Conservation (phyloP, 208 protist species). For the Trypanosoma grayi region DNA sequence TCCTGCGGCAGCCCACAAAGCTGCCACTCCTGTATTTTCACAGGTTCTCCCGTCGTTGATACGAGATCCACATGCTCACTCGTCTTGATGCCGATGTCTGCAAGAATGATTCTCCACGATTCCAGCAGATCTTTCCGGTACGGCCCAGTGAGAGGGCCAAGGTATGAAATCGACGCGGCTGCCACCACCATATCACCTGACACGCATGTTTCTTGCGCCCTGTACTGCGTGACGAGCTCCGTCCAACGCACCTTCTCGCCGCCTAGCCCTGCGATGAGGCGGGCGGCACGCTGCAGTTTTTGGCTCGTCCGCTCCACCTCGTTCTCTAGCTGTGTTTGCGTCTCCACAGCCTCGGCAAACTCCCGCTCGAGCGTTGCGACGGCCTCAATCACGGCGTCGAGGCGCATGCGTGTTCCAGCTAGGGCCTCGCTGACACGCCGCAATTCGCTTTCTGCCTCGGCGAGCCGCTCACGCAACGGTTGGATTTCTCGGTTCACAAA, state of each 20-base stretch:
- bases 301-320: slow-evolving; percentile 93
- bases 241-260: slow-evolving; percentile 96
- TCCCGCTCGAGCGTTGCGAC: slow-evolving; percentile 93
- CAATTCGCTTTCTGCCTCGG: slow-evolving; percentile 88
- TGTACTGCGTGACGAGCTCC: slow-evolving; percentile 89
- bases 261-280: slow-evolving; percentile 95
- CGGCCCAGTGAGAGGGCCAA: slow-evolving; percentile 93
- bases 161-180: slow-evolving; percentile 95
- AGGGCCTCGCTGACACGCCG: slow-evolving; percentile 87
- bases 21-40: slow-evolving; percentile 96
- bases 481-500: slow-evolving; percentile 95
- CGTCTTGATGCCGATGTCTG: slow-evolving; percentile 37
- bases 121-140: slow-evolving; percentile 89
- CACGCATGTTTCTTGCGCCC: slow-evolving; percentile 75
- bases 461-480: slow-evolving; percentile 88
- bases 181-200: slow-evolving; percentile 96
- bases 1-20: slow-evolving; percentile 96
- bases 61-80: slow-evolving; percentile 81
- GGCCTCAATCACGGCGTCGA: slow-evolving; percentile 92
- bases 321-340: slow-evolving; percentile 92
- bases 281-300: slow-evolving; percentile 94
- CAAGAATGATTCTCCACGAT: slow-evolving; percentile 84
- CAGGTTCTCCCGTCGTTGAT: slow-evolving; percentile 91
- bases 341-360: slow-evolving; percentile 89
- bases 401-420: slow-evolving; percentile 78